These are phyloP conservation scores for Starmerella sirachaensis DNA, from an alignment of 805 yeast genomes.

Conservation along the genomic window DNA sequence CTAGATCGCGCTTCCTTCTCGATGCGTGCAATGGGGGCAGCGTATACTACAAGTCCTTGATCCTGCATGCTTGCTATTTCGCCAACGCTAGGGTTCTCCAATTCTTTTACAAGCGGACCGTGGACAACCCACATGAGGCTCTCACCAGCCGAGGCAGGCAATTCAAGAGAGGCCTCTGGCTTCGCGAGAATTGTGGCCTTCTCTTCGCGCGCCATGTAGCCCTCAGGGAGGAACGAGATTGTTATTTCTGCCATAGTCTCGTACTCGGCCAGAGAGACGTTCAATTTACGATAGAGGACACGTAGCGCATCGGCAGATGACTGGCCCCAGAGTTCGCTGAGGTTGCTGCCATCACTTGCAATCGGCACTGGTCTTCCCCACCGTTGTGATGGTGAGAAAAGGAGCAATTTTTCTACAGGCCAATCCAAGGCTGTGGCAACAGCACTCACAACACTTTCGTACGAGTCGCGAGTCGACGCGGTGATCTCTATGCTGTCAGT, in stretches of 20 bases:
- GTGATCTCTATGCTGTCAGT: too few relatives aligned
- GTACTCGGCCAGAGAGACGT: conserved; percentile 59
- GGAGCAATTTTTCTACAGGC: conserved; percentile 50
- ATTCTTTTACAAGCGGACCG: conserved; percentile 4
- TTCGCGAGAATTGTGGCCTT: conserved; percentile 61
- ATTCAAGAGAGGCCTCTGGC: too few relatives aligned
- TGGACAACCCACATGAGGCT: conserved; percentile 7
- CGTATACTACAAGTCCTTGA: conserved; percentile 44
- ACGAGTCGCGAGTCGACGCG: conserved; percentile 45
- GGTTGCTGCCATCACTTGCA: conserved; percentile 10
- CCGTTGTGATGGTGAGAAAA: too few relatives aligned
- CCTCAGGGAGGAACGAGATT: conserved; percentile 61
- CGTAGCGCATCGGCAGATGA: background rate
- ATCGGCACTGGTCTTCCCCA: too few relatives aligned
- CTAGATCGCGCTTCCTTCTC: conserved; percentile 13
- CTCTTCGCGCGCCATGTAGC: conserved; percentile 30
- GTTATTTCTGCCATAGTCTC: conserved; percentile 61
- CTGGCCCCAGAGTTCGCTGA: conserved; percentile 14
- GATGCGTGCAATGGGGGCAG: conserved; percentile 22
- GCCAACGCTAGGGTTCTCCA: conserved; percentile 1
- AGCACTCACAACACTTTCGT: conserved; percentile 49
- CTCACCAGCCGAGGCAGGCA: too few relatives aligned
- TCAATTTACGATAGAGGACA: conserved; percentile 67
- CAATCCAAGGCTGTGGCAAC: conserved; percentile 46
- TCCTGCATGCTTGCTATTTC: conserved; percentile 1